phyloP scores from a whole-genome alignment of 495 filamentous ascomycete species.

The Penicillium roqueforti region DNA sequence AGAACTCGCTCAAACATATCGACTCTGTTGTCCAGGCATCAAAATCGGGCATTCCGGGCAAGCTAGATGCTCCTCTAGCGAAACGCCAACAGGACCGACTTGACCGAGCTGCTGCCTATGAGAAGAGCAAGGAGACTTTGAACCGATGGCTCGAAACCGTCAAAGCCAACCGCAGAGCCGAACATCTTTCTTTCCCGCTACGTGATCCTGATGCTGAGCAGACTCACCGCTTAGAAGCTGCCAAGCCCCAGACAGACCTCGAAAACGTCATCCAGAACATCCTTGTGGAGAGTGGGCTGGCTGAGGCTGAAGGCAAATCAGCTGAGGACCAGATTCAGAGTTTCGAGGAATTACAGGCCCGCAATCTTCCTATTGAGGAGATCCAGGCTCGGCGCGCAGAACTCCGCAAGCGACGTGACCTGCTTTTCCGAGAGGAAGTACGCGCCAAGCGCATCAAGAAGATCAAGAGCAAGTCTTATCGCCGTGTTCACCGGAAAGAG shows the following conservation, averaged over 20 bases:
- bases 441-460: conserved; percentile 92
- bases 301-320: conserved; percentile 51
- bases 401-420: conserved; percentile 72
- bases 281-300: conserved; percentile 80
- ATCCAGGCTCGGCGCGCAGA: conserved; percentile 69
- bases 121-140: conserved; percentile 86
- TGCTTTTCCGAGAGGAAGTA: conserved; percentile 86
- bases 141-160: conserved; percentile 92
- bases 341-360: conserved; percentile 66
- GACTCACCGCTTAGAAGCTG: conserved; percentile 42
- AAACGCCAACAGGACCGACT: conserved; percentile 87
- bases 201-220: conserved; percentile 60
- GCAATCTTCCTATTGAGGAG: conserved; percentile 63
- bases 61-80: conserved; percentile 77
- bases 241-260: conserved; percentile 67
- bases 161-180: conserved; percentile 85
- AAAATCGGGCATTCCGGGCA: conserved; percentile 55
- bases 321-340: conserved; percentile 61
- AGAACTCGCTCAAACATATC: conserved; percentile 71
- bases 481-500: conserved; percentile 86
- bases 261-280: conserved; percentile 82
- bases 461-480: conserved; percentile 94
- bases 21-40: conserved; percentile 43
- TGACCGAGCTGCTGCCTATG: conserved; percentile 78
- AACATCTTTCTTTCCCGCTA: conserved; percentile 88